phyloP scores from a whole-genome alignment of 192 early-diverging fungal species.

The Linnemannia zychae region DNA sequence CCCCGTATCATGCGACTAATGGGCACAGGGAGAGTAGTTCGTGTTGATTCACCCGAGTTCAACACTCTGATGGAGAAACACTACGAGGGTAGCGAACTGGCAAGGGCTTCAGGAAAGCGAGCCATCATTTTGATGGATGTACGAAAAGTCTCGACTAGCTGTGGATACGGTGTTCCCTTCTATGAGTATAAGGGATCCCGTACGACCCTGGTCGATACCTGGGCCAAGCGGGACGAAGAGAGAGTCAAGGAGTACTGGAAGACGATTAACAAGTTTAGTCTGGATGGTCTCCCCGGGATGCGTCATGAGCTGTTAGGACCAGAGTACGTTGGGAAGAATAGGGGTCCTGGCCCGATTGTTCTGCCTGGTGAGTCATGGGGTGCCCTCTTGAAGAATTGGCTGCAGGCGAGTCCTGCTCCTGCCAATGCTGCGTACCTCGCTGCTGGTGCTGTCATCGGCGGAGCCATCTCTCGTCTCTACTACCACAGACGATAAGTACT shows the following conservation, averaged over 20 bases:
- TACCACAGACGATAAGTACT: neutral
- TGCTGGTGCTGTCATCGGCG: neutral
- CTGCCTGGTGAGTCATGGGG: conserved; percentile 8
- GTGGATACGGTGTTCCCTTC: conserved; percentile 73
- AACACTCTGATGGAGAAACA: conserved; percentile 58
- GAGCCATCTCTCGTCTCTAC: neutral
- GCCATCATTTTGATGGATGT: conserved; percentile 69
- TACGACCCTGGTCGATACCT: conserved; percentile 59
- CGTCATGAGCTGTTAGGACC: conserved; percentile 31
- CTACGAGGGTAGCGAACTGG: conserved; percentile 56
- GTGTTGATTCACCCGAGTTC: conserved; percentile 62
- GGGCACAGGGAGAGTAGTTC: conserved; percentile 65
- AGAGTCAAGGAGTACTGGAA: conserved; percentile 48
- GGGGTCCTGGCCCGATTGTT: conserved; percentile 11
- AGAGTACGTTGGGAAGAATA: conserved; percentile 21
- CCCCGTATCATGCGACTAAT: conserved; percentile 75
- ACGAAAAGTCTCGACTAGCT: conserved; percentile 67
- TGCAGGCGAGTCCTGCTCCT: neutral
- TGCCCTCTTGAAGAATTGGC: neutral
- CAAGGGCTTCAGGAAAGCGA: conserved; percentile 58
- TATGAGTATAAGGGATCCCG: conserved; percentile 68
- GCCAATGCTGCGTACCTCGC: neutral
- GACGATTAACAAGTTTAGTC: conserved; percentile 61
- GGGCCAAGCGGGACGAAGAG: conserved; percentile 55
- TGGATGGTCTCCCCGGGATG: conserved; percentile 71